Percentiles rank a stretch among this genome's conserved stretches.
Conservation (phyloP, 768 basidiomycete genomes). For the Hygrocybe punicea region DNA sequence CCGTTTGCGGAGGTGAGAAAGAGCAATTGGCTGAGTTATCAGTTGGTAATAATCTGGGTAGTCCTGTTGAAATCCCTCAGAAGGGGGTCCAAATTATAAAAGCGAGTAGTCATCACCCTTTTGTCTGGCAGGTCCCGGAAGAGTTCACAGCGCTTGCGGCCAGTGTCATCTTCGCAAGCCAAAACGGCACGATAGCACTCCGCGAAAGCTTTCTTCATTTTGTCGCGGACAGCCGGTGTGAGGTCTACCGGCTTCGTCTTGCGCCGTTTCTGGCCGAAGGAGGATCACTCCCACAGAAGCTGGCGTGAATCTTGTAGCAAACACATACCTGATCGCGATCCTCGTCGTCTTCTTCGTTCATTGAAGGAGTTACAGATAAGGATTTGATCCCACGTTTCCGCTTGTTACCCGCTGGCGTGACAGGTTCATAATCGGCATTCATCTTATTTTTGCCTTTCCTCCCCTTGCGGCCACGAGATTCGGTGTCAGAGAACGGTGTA, state of each 20-base stretch:
- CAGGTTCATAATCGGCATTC: constrained; percentile 45
- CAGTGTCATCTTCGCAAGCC: constrained; percentile 65
- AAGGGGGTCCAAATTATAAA: constrained; percentile 4
- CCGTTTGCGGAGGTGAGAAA: constrained; percentile 82
- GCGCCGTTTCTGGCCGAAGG: constrained; percentile 67
- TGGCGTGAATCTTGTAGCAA: constrained; percentile 1
- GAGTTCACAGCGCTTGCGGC: constrained; percentile 79
- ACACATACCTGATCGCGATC: constrained; percentile 61
- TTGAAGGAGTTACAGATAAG: constrained; percentile 72
- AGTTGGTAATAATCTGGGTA: constrained; percentile 93
- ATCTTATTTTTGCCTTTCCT: constrained; percentile 60
- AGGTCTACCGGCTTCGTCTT: constrained; percentile 62
- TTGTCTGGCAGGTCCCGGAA: constrained; percentile 85
- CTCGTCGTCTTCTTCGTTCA: constrained; percentile 77
- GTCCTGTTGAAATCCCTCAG: constrained; percentile 45
- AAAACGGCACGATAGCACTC: constrained; percentile 74
- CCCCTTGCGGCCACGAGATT: constrained; percentile 57
- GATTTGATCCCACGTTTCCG: constrained; percentile 75
- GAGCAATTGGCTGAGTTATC: constrained; percentile 83
- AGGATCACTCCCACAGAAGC: constrained; percentile 7
- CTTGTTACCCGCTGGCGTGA: constrained; percentile 51
- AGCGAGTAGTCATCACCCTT: constrained; percentile 44
- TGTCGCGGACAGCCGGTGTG: constrained; percentile 57
- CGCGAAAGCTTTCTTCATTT: constrained; percentile 80
- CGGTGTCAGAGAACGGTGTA: constrained; percentile 63